Evolutionary conservation across 1,139 yeast genomes (phyloP), one percentile per base, ranked within the genome.

Genomic region (Scheffersomyces stambukii): DNA sequence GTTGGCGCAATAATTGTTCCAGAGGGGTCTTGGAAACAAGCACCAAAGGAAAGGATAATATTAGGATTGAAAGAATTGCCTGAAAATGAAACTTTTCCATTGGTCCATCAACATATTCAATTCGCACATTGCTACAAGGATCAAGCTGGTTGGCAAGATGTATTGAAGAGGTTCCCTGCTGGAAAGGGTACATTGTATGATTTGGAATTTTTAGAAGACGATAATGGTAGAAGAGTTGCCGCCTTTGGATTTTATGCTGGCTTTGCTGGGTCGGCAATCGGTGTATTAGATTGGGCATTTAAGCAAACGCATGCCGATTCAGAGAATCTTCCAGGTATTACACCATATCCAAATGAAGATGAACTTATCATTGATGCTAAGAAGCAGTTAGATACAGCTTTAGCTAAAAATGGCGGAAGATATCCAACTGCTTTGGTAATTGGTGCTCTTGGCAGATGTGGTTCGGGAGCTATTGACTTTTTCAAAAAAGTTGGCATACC

Each of bases 211-310:
- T 70, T 93, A 54, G 94, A 85, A 57, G 86, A 91, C 54, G 96
- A 84, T 45, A 79, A 77, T 52, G 97, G 97, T 20, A 83, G 97
- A 69, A 82, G 98, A 63, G 99, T 93, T 22, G 99, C 98, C 27
- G 98, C 98, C 9, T 91, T 91, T 54, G 98, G 99, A 11, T 93
- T 77, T 68, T 91, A 91, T 57, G 98, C 99, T 27, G 98, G 98
- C 14, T 91, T 93, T 54, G 98, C 97, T 9, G 98, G 98, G 50
- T 97, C 99, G 27, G 98, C 98, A 17, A 64, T 91, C 33, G 98
- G 98, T 50, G 71, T 89, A 31, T 77, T 77, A 53, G 95, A 88
- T 57, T 91, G 97, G 96, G 84, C 94, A 27, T 83, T 82, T 66
- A 88, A 89, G 63, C 91, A 83, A 56, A 61, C 78, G 17, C 79